These are phyloP conservation scores for Cudoniella acicularis DNA, from an alignment of 495 filamentous ascomycete species.

Conservation along the genomic window DNA sequence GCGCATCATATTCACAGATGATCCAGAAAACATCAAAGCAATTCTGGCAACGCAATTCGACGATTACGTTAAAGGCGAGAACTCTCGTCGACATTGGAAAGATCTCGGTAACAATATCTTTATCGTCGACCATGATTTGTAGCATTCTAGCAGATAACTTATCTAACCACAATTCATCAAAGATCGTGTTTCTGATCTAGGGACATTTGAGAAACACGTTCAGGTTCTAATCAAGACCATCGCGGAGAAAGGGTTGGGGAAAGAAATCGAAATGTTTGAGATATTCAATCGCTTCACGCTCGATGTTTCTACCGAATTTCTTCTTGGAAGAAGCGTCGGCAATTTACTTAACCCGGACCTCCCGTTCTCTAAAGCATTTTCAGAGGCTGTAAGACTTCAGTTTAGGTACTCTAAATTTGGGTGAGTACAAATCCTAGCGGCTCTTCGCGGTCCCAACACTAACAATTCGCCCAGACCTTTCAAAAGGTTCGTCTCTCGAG, in stretches of 20 bases:
- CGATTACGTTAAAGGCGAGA: slow-evolving; percentile 66
- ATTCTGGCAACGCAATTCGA: slow-evolving; percentile 72
- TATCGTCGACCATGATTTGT: slow-evolving; percentile 64
- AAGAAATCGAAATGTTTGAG: slow-evolving; percentile 60
- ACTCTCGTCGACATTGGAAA: slow-evolving; percentile 63
- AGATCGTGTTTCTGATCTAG: slow-evolving; percentile 72
- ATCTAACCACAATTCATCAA: slow-evolving; percentile 77
- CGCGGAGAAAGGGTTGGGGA: slow-evolving; percentile 38
- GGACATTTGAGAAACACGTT: slow-evolving; percentile 72
- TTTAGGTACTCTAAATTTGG: slow-evolving; percentile 49
- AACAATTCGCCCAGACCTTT: slow-evolving; percentile 42
- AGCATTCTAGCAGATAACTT: slow-evolving; percentile 69
- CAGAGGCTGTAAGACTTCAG: slow-evolving; percentile 64
- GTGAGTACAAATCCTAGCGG: slow-evolving; percentile 24
- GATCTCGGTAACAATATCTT: slow-evolving; percentile 76
- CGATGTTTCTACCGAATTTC: slow-evolving; percentile 76
- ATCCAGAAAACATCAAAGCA: slow-evolving; percentile 80
- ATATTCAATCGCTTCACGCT: slow-evolving; percentile 76
- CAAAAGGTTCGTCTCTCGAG: slow-evolving; percentile 48
- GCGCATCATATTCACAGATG: slow-evolving; percentile 59
- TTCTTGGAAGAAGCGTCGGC: slow-evolving; percentile 68
- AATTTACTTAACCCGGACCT: slow-evolving; percentile 43
- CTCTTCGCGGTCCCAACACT: not conserved
- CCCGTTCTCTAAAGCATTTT: slow-evolving; percentile 66
- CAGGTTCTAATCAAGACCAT: slow-evolving; percentile 43